Conservation (phyloP, 495 filamentous ascomycete species). For the Lentithecium fluviatile region DNA sequence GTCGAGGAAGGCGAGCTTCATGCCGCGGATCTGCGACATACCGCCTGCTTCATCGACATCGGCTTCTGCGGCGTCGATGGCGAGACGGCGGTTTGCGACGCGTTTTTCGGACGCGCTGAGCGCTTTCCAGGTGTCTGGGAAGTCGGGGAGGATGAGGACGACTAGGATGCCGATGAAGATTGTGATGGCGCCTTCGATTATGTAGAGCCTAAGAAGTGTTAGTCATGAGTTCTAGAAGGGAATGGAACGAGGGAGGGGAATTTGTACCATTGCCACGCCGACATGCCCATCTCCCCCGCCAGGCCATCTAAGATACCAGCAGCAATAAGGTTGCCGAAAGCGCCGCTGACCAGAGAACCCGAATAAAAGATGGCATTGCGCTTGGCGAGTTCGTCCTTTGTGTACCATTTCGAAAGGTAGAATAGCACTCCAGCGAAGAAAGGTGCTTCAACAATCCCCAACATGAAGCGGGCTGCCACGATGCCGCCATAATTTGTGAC, state of each 20-base stretch:
- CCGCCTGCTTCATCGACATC: slow-evolving; percentile 51
- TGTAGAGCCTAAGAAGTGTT: slow-evolving; percentile 29
- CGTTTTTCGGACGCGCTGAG: slow-evolving; percentile 51
- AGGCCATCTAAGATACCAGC: slow-evolving; percentile 37
- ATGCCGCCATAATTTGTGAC: slow-evolving; percentile 16
- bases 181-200: slow-evolving; percentile 39
- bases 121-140: slow-evolving; percentile 44
- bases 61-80: slow-evolving; percentile 47
- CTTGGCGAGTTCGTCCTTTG: slow-evolving; percentile 54
- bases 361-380: slow-evolving; percentile 52
- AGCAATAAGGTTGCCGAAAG: slow-evolving; percentile 41
- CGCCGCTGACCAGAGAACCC: slow-evolving; percentile 39
- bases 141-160: slow-evolving; percentile 26
- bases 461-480: slow-evolving; percentile 13
- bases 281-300: slow-evolving; percentile 20
- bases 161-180: slow-evolving; percentile 22
- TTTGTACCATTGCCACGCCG: slow-evolving; percentile 31
- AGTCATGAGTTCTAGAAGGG: neutral
- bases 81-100: slow-evolving; percentile 52
- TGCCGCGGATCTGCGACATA: slow-evolving; percentile 51
- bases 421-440: slow-evolving; percentile 53
- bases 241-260: neutral
- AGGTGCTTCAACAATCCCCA: slow-evolving; percentile 29
- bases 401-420: slow-evolving; percentile 60
- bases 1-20: slow-evolving; percentile 54